These are phyloP conservation scores for Torrubiella hemipterigena DNA, from an alignment of 2,329 filamentous ascomycete genomes.

Conservation along the genomic window DNA sequence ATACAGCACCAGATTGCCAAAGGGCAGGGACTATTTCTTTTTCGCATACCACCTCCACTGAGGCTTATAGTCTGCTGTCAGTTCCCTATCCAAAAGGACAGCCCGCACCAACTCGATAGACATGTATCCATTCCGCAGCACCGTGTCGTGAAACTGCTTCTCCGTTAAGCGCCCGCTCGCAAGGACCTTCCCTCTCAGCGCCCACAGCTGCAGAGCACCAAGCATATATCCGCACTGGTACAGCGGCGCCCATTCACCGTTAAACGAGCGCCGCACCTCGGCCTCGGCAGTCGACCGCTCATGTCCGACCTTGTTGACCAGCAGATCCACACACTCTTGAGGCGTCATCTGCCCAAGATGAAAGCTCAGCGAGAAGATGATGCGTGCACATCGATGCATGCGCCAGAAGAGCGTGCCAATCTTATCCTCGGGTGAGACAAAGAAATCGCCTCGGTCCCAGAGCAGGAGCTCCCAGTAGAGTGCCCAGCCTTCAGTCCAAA, in stretches of 20 bases:
- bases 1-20: too few relatives aligned
- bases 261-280: slow-evolving; percentile 44
- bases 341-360: slow-evolving; percentile 42
- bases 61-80: slow-evolving; percentile 30
- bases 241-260: slow-evolving; percentile 42
- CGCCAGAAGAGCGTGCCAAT: slow-evolving; percentile 50
- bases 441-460: slow-evolving; percentile 41
- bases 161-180: slow-evolving; percentile 25
- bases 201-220: slow-evolving; percentile 43
- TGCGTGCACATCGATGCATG: slow-evolving; percentile 49
- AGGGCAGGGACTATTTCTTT: too few relatives aligned
- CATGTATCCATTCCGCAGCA: slow-evolving; percentile 39
- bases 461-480: slow-evolving; percentile 50
- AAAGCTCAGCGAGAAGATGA: slow-evolving; percentile 45
- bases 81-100: slow-evolving; percentile 26
- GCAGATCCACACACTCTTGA: slow-evolving; percentile 41
- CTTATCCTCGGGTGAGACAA: slow-evolving; percentile 34
- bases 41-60: slow-evolving; percentile 42
- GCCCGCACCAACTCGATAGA: slow-evolving; percentile 42
- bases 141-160: slow-evolving; percentile 42
- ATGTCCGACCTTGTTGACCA: slow-evolving; percentile 45
- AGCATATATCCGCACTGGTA: slow-evolving; percentile 51
- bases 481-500: slow-evolving; percentile 50
- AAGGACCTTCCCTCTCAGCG: slow-evolving; percentile 36
- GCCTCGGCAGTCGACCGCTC: slow-evolving; percentile 48